These are phyloP conservation scores for Russula abietina DNA, from an alignment of 768 basidiomycete genomes.

Conservation along the genomic window DNA sequence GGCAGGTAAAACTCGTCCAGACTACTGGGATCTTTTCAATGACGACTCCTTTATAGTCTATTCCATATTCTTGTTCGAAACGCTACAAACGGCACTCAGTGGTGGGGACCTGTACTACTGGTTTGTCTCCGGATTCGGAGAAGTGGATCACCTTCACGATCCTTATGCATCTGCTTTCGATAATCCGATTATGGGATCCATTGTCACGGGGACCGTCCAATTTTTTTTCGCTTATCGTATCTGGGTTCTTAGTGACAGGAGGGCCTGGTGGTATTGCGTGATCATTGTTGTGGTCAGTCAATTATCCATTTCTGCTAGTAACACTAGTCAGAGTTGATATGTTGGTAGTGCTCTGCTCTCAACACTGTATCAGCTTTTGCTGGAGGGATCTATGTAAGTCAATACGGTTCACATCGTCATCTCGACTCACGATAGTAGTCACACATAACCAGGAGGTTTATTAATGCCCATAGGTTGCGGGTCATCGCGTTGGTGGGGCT, in stretches of 20 bases:
- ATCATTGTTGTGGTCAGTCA: background rate
- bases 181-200: slow-evolving; percentile 5
- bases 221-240: slow-evolving; percentile 15
- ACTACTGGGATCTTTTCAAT: background rate
- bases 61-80: background rate
- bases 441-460: too few species aligned
- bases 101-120: slow-evolving; percentile 12
- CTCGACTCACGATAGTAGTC: background rate
- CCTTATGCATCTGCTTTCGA: background rate
- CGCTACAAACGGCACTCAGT: slow-evolving; percentile 3
- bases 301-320: background rate
- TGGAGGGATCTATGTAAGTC: slow-evolving; percentile 4
- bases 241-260: slow-evolving; percentile 8
- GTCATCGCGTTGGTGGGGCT: background rate
- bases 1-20: background rate
- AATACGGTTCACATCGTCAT: too few species aligned
- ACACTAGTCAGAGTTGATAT: background rate
- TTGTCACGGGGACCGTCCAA: slow-evolving; percentile 5
- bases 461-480: too few species aligned
- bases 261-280: background rate
- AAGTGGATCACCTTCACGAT: background rate
- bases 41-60: background rate
- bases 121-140: slow-evolving; percentile 12
- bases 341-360: background rate
- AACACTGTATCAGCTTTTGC: background rate